Evolutionary conservation across 169 alveolate species (phyloP).

Genomic region (Plasmodium gallinaceum): DNA sequence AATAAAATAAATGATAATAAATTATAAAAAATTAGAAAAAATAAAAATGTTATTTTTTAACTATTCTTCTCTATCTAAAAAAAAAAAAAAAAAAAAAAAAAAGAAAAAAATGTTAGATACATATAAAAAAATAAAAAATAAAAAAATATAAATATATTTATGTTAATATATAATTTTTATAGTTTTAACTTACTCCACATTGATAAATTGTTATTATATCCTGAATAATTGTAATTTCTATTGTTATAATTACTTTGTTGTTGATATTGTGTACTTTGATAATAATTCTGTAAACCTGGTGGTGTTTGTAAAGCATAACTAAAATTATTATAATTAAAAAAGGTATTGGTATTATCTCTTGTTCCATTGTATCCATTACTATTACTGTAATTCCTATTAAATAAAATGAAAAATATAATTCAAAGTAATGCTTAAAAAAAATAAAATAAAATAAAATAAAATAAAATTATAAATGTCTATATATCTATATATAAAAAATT

Average conservation of each 20-base stretch:
- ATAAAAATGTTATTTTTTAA: neutral
- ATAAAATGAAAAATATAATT: neutral
- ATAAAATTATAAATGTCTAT: neutral
- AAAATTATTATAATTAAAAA: slow-evolving; percentile 56
- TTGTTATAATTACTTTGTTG: slow-evolving; percentile 70
- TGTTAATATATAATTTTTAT: neutral
- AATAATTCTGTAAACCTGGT: slow-evolving; percentile 71
- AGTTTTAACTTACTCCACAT: slow-evolving; percentile 72
- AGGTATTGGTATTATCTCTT: slow-evolving; percentile 52
- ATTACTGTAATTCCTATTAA: slow-evolving; percentile 49
- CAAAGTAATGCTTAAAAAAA: neutral
- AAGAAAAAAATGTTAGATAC: neutral
- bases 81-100: slow-evolving; percentile 1
- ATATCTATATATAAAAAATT: slow-evolving; percentile 8
- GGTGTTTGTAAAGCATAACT: slow-evolving; percentile 58
- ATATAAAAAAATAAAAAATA: neutral
- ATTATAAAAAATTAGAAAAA: slow-evolving; percentile 11
- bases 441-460: neutral
- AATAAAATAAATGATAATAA: neutral
- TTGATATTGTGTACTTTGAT: slow-evolving; percentile 67
- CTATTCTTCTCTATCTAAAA: slow-evolving; percentile 63
- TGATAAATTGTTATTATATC: slow-evolving; percentile 59
- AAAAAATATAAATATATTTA: neutral
- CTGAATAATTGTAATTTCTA: slow-evolving; percentile 65
- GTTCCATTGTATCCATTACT: slow-evolving; percentile 69